These are phyloP conservation scores for Camellia sinensis DNA, from an alignment of 148 eudicot species.

Conservation along the genomic window DNA sequence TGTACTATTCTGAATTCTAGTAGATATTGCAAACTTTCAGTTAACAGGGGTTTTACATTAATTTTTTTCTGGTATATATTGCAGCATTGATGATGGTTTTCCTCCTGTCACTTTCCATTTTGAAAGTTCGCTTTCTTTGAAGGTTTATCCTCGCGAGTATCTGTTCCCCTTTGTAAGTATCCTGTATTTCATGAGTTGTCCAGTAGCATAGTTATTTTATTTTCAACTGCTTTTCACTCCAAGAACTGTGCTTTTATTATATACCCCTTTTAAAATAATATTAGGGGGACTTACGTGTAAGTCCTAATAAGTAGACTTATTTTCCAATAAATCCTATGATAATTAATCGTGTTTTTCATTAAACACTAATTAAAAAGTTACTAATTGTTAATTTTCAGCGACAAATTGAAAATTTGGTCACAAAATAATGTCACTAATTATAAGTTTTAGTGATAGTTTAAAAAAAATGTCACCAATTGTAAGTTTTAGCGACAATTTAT, in stretches of 20 bases:
- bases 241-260: neutral
- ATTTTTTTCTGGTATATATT: slow-evolving; percentile 16
- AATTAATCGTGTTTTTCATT: too few relatives aligned
- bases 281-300: neutral
- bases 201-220: neutral
- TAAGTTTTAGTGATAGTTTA: too few relatives aligned
- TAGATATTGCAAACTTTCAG: neutral
- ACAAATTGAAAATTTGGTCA: too few relatives aligned
- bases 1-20: neutral
- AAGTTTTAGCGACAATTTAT: too few relatives aligned
- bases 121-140: slow-evolving; percentile 57
- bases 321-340: too few relatives aligned
- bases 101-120: slow-evolving; percentile 73
- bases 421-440: too few relatives aligned
- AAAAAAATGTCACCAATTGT: too few relatives aligned
- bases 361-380: too few relatives aligned
- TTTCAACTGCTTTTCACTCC: neutral
- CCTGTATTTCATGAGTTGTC: slow-evolving; percentile 14
- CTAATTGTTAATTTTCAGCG: too few relatives aligned
- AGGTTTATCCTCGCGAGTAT: slow-evolving; percentile 75
- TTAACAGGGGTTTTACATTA: neutral
- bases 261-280: neutral
- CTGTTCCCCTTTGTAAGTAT: slow-evolving; percentile 83
- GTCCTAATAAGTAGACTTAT: too few relatives aligned
- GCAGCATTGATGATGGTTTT: slow-evolving; percentile 91